These are phyloP conservation scores for Pisolithus albus DNA, from an alignment of 768 basidiomycete genomes.

Conservation along the genomic window DNA sequence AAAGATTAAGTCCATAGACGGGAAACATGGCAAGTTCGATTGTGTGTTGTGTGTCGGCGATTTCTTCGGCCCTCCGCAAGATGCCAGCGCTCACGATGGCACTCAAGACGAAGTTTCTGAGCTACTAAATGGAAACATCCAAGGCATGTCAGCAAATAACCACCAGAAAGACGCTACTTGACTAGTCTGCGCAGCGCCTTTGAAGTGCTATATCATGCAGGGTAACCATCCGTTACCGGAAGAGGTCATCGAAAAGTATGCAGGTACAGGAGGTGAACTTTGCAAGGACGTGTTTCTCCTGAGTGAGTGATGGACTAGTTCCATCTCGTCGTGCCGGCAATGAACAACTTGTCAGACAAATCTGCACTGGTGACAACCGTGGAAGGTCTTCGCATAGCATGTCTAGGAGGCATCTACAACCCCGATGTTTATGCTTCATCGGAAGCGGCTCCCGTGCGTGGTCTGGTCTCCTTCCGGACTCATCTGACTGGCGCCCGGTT, in stretches of 20 bases:
- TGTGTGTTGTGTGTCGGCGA: slow-evolving; percentile 77
- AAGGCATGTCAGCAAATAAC: slow-evolving; percentile 40
- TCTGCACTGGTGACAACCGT: slow-evolving; percentile 74
- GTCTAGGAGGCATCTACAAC: slow-evolving; percentile 75
- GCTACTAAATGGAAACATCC: slow-evolving; percentile 59
- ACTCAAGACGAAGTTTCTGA: slow-evolving; percentile 48
- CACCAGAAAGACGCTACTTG: slow-evolving; percentile 6
- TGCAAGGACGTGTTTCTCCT: slow-evolving; percentile 79
- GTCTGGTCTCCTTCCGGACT: not conserved
- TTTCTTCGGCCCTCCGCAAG: slow-evolving; percentile 64
- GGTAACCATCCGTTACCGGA: slow-evolving; percentile 72
- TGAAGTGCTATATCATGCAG: slow-evolving; percentile 91
- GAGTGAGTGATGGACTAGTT: slow-evolving; percentile 44
- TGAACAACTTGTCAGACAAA: slow-evolving; percentile 48
- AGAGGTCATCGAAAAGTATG: slow-evolving; percentile 66
- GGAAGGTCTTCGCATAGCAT: slow-evolving; percentile 77
- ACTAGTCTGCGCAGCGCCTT: slow-evolving; percentile 50
- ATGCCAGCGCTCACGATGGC: slow-evolving; percentile 20
- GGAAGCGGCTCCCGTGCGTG: slow-evolving; percentile 58
- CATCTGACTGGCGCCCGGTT: slow-evolving; percentile 2
- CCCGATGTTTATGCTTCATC: slow-evolving; percentile 49
- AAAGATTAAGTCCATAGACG: slow-evolving; percentile 79
- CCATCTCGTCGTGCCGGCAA: slow-evolving; percentile 2
- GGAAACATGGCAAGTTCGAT: slow-evolving; percentile 92
- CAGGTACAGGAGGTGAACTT: slow-evolving; percentile 70